Percentiles rank a stretch among this genome's conserved stretches.
phyloP scores from a whole-genome alignment of 2,329 filamentous ascomycete genomes.

The Colletotrichum theobromicola region DNA sequence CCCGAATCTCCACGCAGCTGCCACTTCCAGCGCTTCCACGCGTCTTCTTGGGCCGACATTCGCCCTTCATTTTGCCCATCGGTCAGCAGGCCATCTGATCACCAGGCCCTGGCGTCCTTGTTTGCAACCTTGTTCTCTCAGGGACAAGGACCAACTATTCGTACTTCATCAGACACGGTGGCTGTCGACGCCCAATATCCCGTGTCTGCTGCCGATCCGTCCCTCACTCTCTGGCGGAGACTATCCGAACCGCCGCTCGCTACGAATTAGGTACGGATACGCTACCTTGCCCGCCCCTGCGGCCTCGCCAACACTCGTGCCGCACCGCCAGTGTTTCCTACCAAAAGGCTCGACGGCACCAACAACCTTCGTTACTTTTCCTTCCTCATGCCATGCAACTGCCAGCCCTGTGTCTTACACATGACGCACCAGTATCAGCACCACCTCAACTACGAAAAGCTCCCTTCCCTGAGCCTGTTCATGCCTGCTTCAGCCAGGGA shows the following conservation, averaged over 20 bases:
- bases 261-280: too few species aligned
- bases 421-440: neutral
- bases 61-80: neutral
- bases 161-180: neutral
- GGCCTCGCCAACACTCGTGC: neutral
- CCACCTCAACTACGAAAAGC: neutral
- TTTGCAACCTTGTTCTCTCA: neutral
- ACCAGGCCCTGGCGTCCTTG: neutral
- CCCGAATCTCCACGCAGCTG: neutral
- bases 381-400: neutral
- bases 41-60: neutral
- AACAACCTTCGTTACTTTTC: neutral
- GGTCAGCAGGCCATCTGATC: neutral
- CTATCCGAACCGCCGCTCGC: neutral
- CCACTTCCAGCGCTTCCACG: neutral
- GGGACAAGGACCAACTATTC: neutral
- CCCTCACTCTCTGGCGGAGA: neutral
- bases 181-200: neutral
- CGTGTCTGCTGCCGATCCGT: neutral
- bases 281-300: neutral
- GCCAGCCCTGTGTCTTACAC: neutral
- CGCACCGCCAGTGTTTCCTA: neutral
- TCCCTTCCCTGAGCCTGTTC: neutral
- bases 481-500: neutral
- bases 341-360: neutral